These are phyloP conservation scores for Paraphoma chrysanthemicola DNA, from an alignment of 2,329 filamentous ascomycete species.

Conservation along the genomic window DNA sequence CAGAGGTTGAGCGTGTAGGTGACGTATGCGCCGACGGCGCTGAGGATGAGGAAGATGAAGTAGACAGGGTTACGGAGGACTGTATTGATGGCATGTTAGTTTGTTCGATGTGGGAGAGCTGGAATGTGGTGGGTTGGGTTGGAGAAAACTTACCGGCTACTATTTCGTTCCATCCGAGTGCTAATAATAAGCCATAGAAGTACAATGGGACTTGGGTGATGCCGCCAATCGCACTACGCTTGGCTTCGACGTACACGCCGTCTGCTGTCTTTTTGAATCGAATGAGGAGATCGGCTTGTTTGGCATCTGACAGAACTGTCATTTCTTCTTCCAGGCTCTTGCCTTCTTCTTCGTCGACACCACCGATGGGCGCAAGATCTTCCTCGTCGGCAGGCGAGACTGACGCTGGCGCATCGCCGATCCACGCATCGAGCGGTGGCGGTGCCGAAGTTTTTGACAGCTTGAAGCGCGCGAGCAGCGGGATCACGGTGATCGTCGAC, in stretches of 20 bases:
- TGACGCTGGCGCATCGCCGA: conserved; percentile 77
- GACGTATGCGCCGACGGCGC: conserved; percentile 79
- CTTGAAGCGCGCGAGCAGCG: conserved; percentile 84
- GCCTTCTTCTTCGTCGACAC: conserved; percentile 91
- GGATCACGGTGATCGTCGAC: conserved; percentile 89
- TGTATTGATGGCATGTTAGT: conserved; percentile 45
- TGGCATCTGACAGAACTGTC: conserved; percentile 88
- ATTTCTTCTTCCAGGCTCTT: conserved; percentile 97
- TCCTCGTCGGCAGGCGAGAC: conserved; percentile 87
- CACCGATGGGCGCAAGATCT: conserved; percentile 85
- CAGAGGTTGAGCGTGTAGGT: conserved; percentile 95
- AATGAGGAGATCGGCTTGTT: conserved; percentile 88
- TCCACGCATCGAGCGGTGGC: conserved; percentile 84
- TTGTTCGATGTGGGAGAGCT: no score
- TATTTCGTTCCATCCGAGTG: conserved; percentile 98
- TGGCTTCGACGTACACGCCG: conserved; percentile 96
- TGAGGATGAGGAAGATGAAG: conserved; percentile 84
- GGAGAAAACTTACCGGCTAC: conserved; percentile 75
- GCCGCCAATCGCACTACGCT: conserved; percentile 93
- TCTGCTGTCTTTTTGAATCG: conserved; percentile 99
- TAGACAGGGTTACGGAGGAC: conserved; percentile 93
- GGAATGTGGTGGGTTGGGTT: not conserved
- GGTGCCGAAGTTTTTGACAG: conserved; percentile 75
- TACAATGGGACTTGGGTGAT: conserved; percentile 93
- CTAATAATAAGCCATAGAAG: conserved; percentile 88